A percentile compares a stretch with the other conserved stretches of the same genome.
phyloP scores from a whole-genome alignment of 495 filamentous ascomycete genomes.

The Aspergillus bertholletiae region DNA sequence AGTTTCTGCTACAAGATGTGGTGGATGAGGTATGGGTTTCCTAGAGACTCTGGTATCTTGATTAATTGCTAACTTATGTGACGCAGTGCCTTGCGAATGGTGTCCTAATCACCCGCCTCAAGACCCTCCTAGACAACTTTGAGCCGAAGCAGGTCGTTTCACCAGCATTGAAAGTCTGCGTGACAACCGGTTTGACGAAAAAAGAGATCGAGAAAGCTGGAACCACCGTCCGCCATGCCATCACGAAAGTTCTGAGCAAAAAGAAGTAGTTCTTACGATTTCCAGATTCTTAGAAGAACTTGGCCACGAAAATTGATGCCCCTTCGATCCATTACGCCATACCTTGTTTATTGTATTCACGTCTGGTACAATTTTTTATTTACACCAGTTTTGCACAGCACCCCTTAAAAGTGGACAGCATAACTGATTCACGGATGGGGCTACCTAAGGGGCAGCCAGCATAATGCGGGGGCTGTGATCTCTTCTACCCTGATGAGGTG shows the following conservation, averaged over 20 bases:
- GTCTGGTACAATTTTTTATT: neutral
- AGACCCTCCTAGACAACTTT: constrained; percentile 63
- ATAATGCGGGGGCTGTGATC: neutral
- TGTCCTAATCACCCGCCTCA: constrained; percentile 82
- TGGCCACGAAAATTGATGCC: constrained; percentile 16
- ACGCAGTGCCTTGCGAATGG: constrained; percentile 71
- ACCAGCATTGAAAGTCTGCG: constrained; percentile 84
- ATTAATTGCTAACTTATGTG: constrained; percentile 10
- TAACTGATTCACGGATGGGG: neutral
- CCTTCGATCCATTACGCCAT: constrained; percentile 4
- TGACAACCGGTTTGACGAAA: constrained; percentile 80
- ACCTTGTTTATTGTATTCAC: neutral
- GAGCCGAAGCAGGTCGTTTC: constrained; percentile 63
- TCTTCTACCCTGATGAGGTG: neutral
- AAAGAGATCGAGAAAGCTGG: constrained; percentile 96
- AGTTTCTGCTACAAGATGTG: constrained; percentile 79
- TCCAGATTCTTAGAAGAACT: constrained; percentile 1
- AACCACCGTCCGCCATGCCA: constrained; percentile 80
- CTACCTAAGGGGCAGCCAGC: neutral
- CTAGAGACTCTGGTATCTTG: neutral
- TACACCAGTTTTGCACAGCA: neutral
- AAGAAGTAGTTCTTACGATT: constrained; percentile 32
- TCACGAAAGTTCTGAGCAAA: constrained; percentile 77
- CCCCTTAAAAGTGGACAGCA: neutral
- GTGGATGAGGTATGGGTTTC: constrained; percentile 77